Evolutionary conservation across 192 early-diverging fungal genomes (phyloP).

Genomic region (Pilobolus umbonatus): DNA sequence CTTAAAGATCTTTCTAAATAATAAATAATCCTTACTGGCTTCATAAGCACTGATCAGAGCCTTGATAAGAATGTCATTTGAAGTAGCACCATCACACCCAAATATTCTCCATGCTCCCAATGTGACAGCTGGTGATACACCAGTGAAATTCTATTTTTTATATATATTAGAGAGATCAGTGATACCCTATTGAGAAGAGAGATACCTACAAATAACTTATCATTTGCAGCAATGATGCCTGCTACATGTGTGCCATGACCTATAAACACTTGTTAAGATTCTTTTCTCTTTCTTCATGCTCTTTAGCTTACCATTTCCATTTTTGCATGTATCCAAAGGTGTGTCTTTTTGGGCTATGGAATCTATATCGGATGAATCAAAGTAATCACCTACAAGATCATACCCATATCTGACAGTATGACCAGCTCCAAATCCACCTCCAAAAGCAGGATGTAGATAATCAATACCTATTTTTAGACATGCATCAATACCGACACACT

Average conservation of each 20-base stretch:
- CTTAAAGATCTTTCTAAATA: not conserved
- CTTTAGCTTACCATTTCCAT: constrained; percentile 12
- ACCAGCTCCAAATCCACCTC: constrained; percentile 56
- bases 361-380: constrained; percentile 14
- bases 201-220: constrained; percentile 31
- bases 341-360: constrained; percentile 21
- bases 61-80: constrained; percentile 70
- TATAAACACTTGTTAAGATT: not conserved
- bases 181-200: not conserved
- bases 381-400: constrained; percentile 62
- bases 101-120: constrained; percentile 80
- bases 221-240: constrained; percentile 54
- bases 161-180: not conserved
- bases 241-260: constrained; percentile 71
- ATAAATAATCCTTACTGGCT: constrained; percentile 35
- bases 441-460: constrained; percentile 61
- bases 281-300: not conserved
- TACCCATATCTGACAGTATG: constrained; percentile 55
- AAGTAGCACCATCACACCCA: constrained; percentile 65
- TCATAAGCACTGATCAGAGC: constrained; percentile 66
- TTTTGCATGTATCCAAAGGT: constrained; percentile 50
- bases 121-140: constrained; percentile 64
- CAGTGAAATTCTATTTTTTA: constrained; percentile 42
- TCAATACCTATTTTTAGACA: constrained; percentile 44
- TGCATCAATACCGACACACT: not conserved